Percentiles rank a stretch among this genome's conserved stretches.
Evolutionary conservation across 164 flowering plant species (phyloP).

Genomic region (Vitis rupestris): DNA sequence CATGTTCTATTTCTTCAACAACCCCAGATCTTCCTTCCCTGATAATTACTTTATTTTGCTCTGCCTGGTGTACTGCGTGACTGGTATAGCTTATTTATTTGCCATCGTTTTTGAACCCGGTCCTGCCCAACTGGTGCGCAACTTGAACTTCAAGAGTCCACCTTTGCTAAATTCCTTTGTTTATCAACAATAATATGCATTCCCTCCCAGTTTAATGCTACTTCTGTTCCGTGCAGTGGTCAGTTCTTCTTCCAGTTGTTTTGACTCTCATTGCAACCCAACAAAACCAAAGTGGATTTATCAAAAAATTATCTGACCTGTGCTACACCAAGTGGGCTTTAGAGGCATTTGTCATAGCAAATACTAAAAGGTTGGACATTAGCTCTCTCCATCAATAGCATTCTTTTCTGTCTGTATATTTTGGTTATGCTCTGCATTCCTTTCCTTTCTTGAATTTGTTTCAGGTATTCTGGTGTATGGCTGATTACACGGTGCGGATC

Average conservation of each 20-base stretch:
- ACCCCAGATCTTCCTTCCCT: constrained; percentile 76
- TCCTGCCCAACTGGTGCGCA: constrained; percentile 86
- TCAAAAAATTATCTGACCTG: constrained; percentile 36
- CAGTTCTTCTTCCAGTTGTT: constrained; percentile 94
- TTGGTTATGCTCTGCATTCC: background rate
- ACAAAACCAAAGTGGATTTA: constrained; percentile 20
- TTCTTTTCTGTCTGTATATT: background rate
- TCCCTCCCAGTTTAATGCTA: background rate
- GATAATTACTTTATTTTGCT: constrained; percentile 78
- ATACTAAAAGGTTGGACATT: constrained; percentile 72
- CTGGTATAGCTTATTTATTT: constrained; percentile 86
- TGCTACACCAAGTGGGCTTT: constrained; percentile 92
- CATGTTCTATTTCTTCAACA: constrained; percentile 98
- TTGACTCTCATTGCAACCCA: constrained; percentile 86
- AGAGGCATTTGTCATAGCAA: constrained; percentile 89
- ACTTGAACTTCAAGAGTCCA: background rate
- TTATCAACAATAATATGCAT: background rate
- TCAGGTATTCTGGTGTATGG: constrained; percentile 75
- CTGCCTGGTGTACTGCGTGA: constrained; percentile 91
- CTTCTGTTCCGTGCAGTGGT: constrained; percentile 67
- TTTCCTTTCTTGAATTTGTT: background rate
- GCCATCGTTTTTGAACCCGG: constrained; percentile 79
- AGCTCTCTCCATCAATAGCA: background rate
- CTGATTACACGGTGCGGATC: constrained; percentile 61
- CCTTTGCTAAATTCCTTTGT: too few species aligned